Evolutionary conservation across 2,329 filamentous ascomycete genomes (phyloP).

Genomic region (Lasiodiplodia citricola): DNA sequence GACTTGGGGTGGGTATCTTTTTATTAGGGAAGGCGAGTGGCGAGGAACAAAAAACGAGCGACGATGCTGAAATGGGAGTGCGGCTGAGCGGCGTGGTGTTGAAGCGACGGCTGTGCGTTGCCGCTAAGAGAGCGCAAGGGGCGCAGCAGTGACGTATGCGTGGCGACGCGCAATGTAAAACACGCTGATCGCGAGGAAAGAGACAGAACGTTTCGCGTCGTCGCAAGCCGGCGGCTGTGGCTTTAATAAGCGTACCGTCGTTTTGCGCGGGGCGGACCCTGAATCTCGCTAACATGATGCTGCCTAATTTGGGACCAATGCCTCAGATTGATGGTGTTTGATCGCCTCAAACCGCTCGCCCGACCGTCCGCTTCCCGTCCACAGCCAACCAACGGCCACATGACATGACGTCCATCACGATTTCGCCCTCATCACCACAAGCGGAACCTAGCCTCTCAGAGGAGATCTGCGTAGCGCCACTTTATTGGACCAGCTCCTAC

Average conservation of each 20-base stretch:
- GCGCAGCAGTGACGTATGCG: background rate
- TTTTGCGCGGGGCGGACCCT: background rate
- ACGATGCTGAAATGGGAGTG: background rate
- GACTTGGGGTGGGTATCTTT: background rate
- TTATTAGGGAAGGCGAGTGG: background rate
- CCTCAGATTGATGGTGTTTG: conserved; percentile 6
- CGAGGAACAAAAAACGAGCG: background rate
- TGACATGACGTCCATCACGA: background rate
- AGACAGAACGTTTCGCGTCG: background rate
- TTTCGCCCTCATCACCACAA: no score
- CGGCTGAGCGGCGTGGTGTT: conserved; percentile 8
- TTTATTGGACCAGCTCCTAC: no score
- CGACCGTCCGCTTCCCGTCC: background rate
- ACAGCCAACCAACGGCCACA: background rate
- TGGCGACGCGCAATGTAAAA: conserved; percentile 2
- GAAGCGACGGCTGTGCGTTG: background rate
- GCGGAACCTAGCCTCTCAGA: no score
- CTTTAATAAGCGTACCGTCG: background rate
- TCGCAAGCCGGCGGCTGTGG: background rate
- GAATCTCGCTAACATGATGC: conserved; percentile 4
- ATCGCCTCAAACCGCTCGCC: background rate
- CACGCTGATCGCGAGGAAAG: background rate
- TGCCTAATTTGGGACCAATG: conserved; percentile 3
- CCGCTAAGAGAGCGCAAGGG: background rate
- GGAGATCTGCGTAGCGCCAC: no score